Base-by-base conservation (phyloP, 2,329 filamentous ascomycete species). In the Cladosporium colombiae region DNA sequence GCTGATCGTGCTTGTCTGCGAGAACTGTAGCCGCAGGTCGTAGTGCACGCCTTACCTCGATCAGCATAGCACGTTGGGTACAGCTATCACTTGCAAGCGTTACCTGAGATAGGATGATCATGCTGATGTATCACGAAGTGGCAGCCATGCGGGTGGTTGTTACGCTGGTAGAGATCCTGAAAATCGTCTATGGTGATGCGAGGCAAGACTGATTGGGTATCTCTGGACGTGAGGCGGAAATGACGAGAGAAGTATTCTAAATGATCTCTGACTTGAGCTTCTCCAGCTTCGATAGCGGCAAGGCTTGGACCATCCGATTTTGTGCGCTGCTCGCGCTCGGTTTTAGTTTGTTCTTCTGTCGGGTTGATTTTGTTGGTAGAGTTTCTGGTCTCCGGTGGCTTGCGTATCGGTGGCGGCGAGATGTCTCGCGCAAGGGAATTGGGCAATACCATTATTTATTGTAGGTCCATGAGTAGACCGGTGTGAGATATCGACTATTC, bases 91-190 rank as follows among this genome's bases (percentile, higher is more conserved):
- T 56, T 40, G 27, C 18, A 64, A 58, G 37, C 21, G 21, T 31
- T 71, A 27, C 89, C 88, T 11, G 89, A 88, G 52, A 90, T 75
- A 1, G 89, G 89, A 73, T 91, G 89, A 72, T 91, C 88, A 73
- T 92, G 89, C 73, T 92, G 89, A 74, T 91, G 88, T 44, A 91
- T 83, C 61, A 91, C 85, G 72, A 91, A 91, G 44, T 81, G 78
- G 25, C 76, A 75, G 10, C 84, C 84, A 52, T 81, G 67, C 0
- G 74, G 64, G 65, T 81, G 76, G 59, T 80, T 74, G 68, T 84
- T 85, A 13, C 78, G 74, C n/a, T 72, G 70, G 71, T 86, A 86
- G 2, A 86, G 73, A 3, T 77, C 71, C 27, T 73, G 66, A 74
- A 82, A 86, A 1, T 78, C 74, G 2, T 74, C 35, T 25, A 84